Evolutionary conservation across 768 basidiomycete species (phyloP).

Genomic region (Amanita brunnescens): DNA sequence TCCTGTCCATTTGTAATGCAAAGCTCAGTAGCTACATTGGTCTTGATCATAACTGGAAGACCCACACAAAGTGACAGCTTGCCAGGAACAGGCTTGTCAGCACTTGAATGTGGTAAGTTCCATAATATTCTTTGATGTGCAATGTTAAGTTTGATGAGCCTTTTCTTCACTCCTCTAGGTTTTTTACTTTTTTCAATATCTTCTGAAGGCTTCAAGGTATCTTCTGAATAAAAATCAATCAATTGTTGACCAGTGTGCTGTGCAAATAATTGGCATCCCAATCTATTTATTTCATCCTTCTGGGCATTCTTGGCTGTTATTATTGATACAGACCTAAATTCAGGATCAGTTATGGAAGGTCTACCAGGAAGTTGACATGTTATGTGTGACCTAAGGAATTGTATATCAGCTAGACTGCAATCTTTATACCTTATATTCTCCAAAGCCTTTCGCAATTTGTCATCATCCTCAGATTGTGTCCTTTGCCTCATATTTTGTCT

Average conservation of each 20-base stretch:
- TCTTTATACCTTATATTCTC: slow-evolving; percentile 25
- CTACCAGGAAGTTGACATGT: neutral
- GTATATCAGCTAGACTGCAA: slow-evolving; percentile 18
- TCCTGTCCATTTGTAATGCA: slow-evolving; percentile 28
- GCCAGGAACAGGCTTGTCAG: slow-evolving; percentile 10
- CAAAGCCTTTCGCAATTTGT: slow-evolving; percentile 17
- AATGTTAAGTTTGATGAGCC: slow-evolving; percentile 9
- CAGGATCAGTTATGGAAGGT: neutral
- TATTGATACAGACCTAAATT: slow-evolving; percentile 23
- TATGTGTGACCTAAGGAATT: slow-evolving; percentile 19
- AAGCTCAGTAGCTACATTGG: slow-evolving; percentile 21
- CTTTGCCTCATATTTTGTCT: slow-evolving; percentile 26
- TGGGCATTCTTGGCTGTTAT: slow-evolving; percentile 25
- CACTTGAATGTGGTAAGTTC: slow-evolving; percentile 4
- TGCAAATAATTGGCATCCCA: slow-evolving; percentile 20
- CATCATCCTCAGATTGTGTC: slow-evolving; percentile 15
- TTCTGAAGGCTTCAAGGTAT: slow-evolving; percentile 9
- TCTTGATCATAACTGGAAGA: slow-evolving; percentile 21
- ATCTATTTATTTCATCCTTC: slow-evolving; percentile 24
- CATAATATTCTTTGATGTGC: slow-evolving; percentile 8
- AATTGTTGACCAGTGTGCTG: slow-evolving; percentile 16
- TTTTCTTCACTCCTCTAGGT: neutral
- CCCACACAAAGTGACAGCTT: slow-evolving; percentile 23
- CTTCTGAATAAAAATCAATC: slow-evolving; percentile 20
- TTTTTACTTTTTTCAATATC: neutral